Base-by-base conservation (phyloP, 1,284 basidiomycete species). In the Cutaneotrichosporon cyanovorans region DNA sequence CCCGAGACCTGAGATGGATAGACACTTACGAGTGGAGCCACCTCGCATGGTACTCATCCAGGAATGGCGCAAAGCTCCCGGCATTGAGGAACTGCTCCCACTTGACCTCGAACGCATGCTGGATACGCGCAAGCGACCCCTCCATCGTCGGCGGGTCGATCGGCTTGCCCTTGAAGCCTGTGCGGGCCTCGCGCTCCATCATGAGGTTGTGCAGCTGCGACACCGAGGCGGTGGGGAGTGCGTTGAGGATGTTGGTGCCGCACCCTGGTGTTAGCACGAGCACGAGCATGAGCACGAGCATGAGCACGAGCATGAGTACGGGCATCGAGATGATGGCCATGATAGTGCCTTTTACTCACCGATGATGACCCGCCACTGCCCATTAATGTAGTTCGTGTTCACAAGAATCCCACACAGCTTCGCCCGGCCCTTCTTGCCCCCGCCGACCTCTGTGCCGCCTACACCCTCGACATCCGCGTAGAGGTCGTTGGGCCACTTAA, bases 401-500 rank as follows among this genome's bases (percentile, higher is more conserved):
- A 98, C 87, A 18, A 98, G 74, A 20, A 97, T 85, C 0, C 95
- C 93, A 0, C 87, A 89, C 28, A 95, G 73, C 70, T 96, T 96
- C 63, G 66, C 71, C 42, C 53, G 56, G 5, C 68, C 83, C 58
- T 75, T 77, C 55, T 76, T 66, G 38, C 67, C 67, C 10, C 52
- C 42, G 19, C 64, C 65, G 7, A 59, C 54, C 34, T 58, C 50
- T 0, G 61, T 60, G 18, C 65, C 63, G 2, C 67, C 64, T 7
- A 72, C 74, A 6, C 73, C 74, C 8, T 74, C 73, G 9, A 62
- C 60, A 30, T 74, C 77, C 2, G 82, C 84, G 62, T 97, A 98
- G 7, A 99, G 75, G 63, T 99, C 93, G 63, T 98, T 98, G 11
- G 93, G 93, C 95, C 95, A 99, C 71, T 98, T 99, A 45, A 98